These are phyloP conservation scores for Colletotrichum lupini DNA, from an alignment of 2,329 filamentous ascomycete species.

Conservation along the genomic window DNA sequence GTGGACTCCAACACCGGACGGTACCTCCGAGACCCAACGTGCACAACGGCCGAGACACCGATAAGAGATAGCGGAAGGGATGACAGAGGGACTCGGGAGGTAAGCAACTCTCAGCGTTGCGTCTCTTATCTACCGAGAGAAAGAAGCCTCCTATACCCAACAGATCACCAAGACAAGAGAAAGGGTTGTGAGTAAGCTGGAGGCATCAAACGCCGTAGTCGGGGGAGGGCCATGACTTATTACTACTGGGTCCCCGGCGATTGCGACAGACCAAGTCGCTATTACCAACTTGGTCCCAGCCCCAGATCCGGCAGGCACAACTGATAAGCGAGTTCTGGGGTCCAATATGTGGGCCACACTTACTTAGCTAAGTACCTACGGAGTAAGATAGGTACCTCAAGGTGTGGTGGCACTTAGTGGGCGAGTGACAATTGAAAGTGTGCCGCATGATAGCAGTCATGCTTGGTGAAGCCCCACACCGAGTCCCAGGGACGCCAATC, in stretches of 20 bases:
- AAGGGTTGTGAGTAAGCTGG: constrained; percentile 1
- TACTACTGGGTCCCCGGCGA: constrained; percentile 26
- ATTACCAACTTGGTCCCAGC: constrained; percentile 17
- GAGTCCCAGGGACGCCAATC: constrained; percentile 14
- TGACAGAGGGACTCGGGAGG: background rate
- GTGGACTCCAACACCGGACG: constrained; percentile 21
- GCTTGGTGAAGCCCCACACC: constrained; percentile 10
- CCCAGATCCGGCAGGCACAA: constrained; percentile 25
- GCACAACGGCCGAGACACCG: constrained; percentile 17
- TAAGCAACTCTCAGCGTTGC: background rate
- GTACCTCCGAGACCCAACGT: constrained; percentile 19
- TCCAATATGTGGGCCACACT: too few species aligned
- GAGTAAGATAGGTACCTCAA: too few species aligned
- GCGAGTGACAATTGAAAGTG: background rate
- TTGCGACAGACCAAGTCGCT: constrained; percentile 26
- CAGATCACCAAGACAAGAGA: background rate
- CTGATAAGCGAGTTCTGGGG: constrained; percentile 30
- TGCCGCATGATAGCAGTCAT: constrained; percentile 26
- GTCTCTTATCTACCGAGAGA: background rate
- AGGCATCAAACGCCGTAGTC: constrained; percentile 22
- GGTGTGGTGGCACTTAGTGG: background rate
- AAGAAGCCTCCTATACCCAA: background rate
- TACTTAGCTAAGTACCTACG: too few species aligned
- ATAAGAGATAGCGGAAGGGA: constrained; percentile 15
- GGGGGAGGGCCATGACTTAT: constrained; percentile 32